These are phyloP conservation scores for Boletellus ananas DNA, from an alignment of 768 basidiomycete species.

Conservation along the genomic window DNA sequence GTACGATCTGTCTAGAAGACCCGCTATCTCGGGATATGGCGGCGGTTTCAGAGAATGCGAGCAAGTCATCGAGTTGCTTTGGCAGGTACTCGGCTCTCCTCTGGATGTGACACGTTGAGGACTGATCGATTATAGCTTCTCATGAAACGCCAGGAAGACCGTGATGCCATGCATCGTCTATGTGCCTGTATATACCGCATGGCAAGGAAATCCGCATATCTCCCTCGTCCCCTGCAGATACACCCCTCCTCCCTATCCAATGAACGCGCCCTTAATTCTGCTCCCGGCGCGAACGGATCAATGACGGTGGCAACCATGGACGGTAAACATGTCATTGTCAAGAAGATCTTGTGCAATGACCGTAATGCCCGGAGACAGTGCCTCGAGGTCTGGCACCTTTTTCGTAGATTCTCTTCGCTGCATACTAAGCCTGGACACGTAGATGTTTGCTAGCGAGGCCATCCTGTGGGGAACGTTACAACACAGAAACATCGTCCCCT, in stretches of 20 bases:
- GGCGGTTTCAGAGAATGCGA: constrained; percentile 11
- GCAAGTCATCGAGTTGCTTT: constrained; percentile 22
- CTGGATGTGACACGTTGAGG: neutral
- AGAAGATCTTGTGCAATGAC: constrained; percentile 15
- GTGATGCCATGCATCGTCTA: constrained; percentile 10
- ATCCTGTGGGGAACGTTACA: constrained; percentile 25
- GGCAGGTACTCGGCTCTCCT: constrained; percentile 14
- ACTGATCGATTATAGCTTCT: constrained; percentile 13
- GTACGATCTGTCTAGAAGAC: constrained; percentile 4
- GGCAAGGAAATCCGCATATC: constrained; percentile 26
- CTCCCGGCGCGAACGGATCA: constrained; percentile 17
- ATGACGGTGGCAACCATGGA: constrained; percentile 16
- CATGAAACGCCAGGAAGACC: neutral
- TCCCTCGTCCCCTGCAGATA: constrained; percentile 20
- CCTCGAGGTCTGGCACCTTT: constrained; percentile 10
- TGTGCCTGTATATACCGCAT: constrained; percentile 26
- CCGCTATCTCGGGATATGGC: neutral
- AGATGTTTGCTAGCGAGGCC: constrained; percentile 28
- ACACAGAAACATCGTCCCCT: constrained; percentile 28
- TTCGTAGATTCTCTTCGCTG: neutral
- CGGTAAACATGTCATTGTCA: constrained; percentile 22
- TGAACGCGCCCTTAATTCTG: neutral
- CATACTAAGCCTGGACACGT: neutral
- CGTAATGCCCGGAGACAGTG: neutral
- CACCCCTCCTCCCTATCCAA: neutral